Evolutionary conservation across 371 early-diverging fungal genomes (phyloP).

Genomic region (Saksenaea vasiformis): DNA sequence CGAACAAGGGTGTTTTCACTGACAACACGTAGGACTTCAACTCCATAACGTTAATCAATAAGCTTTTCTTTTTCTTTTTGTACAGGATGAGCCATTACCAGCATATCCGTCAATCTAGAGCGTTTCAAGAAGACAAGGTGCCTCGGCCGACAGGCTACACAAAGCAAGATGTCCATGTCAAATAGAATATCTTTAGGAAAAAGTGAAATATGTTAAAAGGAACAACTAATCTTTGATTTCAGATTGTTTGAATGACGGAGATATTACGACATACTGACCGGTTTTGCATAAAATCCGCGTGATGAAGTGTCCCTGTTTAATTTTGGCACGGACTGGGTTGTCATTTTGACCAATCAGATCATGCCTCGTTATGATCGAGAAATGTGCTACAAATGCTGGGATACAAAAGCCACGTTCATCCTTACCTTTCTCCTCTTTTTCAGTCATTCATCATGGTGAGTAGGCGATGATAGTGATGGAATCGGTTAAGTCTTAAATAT

Average conservation of each 20-base stretch:
- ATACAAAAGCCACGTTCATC: background rate
- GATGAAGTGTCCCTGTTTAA: too few relatives aligned
- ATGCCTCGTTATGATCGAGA: background rate
- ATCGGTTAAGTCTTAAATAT: background rate
- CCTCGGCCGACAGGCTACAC: too few relatives aligned
- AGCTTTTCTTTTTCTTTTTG: background rate
- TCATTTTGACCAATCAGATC: background rate
- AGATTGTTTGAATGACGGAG: too few relatives aligned
- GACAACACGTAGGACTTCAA: background rate
- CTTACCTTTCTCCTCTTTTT: conserved; percentile 4
- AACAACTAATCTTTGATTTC: too few relatives aligned
- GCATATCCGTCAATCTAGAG: conserved; percentile 1
- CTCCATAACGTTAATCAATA: background rate
- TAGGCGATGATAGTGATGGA: background rate
- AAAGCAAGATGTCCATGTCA: too few relatives aligned
- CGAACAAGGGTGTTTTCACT: background rate
- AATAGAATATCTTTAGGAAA: too few relatives aligned
- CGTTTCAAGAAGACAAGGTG: too few relatives aligned
- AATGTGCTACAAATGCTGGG: background rate
- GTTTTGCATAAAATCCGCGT: too few relatives aligned
- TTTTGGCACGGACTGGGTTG: background rate
- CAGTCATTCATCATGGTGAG: conserved; percentile 19
- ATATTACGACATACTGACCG: too few relatives aligned
- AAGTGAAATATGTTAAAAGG: too few relatives aligned
- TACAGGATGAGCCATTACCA: background rate